phyloP scores from a whole-genome alignment of 1,139 yeast genomes.

The Scheffersomyces stambukii region DNA sequence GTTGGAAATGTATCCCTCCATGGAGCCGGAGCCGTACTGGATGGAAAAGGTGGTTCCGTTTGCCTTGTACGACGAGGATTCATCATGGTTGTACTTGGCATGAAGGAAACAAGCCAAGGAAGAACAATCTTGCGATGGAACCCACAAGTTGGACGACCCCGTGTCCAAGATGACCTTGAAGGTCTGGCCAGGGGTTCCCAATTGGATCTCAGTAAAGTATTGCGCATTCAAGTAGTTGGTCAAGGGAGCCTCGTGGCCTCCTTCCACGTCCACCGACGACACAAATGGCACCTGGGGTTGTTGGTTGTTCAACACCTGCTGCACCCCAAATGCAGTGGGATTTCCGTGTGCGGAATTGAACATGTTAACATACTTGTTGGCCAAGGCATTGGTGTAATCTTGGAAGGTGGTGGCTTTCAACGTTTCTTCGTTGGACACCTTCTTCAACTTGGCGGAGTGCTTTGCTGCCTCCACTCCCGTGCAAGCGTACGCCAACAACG shows the following conservation, averaged over 20 bases:
- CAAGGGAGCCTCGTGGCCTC: slow-evolving; percentile 66
- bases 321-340: slow-evolving; percentile 17
- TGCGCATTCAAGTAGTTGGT: slow-evolving; percentile 93
- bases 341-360: slow-evolving; percentile 40
- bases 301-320: slow-evolving; percentile 8
- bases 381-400: slow-evolving; percentile 66
- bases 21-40: slow-evolving; percentile 87
- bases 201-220: slow-evolving; percentile 80
- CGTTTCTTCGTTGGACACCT: slow-evolving; percentile 59
- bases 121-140: slow-evolving; percentile 82
- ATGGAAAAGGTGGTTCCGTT: slow-evolving; percentile 85
- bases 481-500: slow-evolving; percentile 37
- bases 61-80: slow-evolving; percentile 74
- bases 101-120: slow-evolving; percentile 95
- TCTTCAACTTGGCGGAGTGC: slow-evolving; percentile 59
- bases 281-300: slow-evolving; percentile 47
- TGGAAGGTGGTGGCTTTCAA: slow-evolving; percentile 55
- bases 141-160: slow-evolving; percentile 96
- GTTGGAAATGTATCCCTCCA: slow-evolving; percentile 87
- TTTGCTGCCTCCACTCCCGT: slow-evolving; percentile 54
- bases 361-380: slow-evolving; percentile 62
- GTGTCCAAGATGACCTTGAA: slow-evolving; percentile 92
- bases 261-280: slow-evolving; percentile 22
- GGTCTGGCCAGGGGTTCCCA: slow-evolving; percentile 91
- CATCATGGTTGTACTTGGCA: slow-evolving; percentile 77